Evolutionary conservation across 139 green algal genomes (phyloP).

Genomic region (Edaphochlamys debaryana): DNA sequence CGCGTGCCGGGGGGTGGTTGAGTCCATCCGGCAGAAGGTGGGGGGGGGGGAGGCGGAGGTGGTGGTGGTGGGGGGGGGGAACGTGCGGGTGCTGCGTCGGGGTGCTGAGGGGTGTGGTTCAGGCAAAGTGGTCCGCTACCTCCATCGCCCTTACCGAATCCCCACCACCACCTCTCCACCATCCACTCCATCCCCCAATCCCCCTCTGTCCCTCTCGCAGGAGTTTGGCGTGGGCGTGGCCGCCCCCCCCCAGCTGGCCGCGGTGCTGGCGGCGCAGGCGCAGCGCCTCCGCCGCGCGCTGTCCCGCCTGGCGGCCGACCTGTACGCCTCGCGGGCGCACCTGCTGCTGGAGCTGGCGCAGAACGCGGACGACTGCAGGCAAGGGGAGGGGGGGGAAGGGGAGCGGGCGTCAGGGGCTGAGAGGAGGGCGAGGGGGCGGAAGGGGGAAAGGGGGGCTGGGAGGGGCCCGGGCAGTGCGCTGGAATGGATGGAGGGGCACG

Average conservation of each 20-base stretch:
- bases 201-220: neutral
- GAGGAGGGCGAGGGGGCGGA: neutral
- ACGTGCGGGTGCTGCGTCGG: too few relatives aligned
- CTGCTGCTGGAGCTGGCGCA: conserved; percentile 54
- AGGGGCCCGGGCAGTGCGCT: too few relatives aligned
- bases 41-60: too few relatives aligned
- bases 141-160: too few relatives aligned
- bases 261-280: conserved; percentile 38
- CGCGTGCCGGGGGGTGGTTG: neutral
- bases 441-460: too few relatives aligned
- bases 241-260: conserved; percentile 19
- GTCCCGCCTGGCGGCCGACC: conserved; percentile 33
- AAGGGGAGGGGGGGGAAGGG: neutral
- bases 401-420: neutral
- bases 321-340: conserved; percentile 39
- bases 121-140: too few relatives aligned
- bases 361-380: conserved; percentile 53
- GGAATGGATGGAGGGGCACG: too few relatives aligned
- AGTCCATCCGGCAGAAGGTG: conserved; percentile 32
- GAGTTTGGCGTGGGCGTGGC: conserved; percentile 41
- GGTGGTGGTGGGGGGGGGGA: too few relatives aligned
- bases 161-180: neutral
- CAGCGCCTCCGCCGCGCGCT: conserved; percentile 27
- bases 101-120: too few relatives aligned
- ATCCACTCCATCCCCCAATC: neutral